Conservation (phyloP, 352 stramenopile genomes). For the Elongisporangium undulatum region DNA sequence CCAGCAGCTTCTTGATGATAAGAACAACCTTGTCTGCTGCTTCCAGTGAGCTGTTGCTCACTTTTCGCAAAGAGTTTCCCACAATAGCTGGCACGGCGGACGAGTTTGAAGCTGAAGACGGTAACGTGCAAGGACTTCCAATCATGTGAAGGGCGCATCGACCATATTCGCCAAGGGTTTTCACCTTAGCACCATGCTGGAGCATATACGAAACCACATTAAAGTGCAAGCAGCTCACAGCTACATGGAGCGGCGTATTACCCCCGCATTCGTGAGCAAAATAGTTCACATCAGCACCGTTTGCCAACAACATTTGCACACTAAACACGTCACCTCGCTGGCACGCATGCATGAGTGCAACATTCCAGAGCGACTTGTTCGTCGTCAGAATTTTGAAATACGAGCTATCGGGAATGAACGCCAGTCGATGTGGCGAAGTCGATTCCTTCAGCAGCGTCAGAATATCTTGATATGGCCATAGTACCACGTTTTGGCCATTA, state of each 20-base stretch:
- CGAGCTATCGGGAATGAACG: slow-evolving; percentile 78
- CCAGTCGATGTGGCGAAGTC: slow-evolving; percentile 63
- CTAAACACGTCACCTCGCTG: slow-evolving; percentile 79
- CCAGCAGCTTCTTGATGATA: slow-evolving; percentile 81
- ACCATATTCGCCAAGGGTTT: slow-evolving; percentile 59
- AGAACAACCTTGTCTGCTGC: slow-evolving; percentile 58
- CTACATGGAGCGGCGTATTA: slow-evolving; percentile 77
- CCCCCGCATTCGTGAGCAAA: slow-evolving; percentile 74
- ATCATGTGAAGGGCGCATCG: slow-evolving; percentile 79
- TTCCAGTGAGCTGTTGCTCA: slow-evolving; percentile 22
- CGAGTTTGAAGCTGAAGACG: slow-evolving; percentile 30
- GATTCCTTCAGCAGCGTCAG: slow-evolving; percentile 59
- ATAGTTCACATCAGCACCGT: slow-evolving; percentile 87
- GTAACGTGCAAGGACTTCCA: slow-evolving; percentile 57
- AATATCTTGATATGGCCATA: slow-evolving; percentile 82
- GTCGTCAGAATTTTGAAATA: slow-evolving; percentile 88
- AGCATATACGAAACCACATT: slow-evolving; percentile 86
- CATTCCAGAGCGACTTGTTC: slow-evolving; percentile 87
- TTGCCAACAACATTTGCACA: slow-evolving; percentile 86
- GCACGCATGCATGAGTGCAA: slow-evolving; percentile 83
- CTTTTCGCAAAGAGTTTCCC: slow-evolving; percentile 18
- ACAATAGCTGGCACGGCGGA: slow-evolving; percentile 6
- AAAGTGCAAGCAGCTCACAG: slow-evolving; percentile 76
- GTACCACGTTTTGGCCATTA: slow-evolving; percentile 83
- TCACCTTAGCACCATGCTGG: slow-evolving; percentile 81